Percentiles rank a stretch among this genome's conserved stretches.
phyloP scores from a whole-genome alignment of 768 basidiomycete genomes.

The Mrakia blollopis region DNA sequence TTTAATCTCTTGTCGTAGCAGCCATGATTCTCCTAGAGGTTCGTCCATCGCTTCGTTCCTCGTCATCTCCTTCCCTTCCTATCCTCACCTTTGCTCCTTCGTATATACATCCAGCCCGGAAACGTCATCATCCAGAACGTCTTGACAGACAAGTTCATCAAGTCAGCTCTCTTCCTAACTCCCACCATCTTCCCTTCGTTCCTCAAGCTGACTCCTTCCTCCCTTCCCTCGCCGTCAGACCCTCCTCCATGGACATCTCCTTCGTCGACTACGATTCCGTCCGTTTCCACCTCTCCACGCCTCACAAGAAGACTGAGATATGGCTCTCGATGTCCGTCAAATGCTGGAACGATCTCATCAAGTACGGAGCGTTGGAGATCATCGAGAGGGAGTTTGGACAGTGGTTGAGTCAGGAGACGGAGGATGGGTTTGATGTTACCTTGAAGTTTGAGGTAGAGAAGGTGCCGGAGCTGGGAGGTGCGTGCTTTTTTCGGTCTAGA shows the following conservation, averaged over 20 bases:
- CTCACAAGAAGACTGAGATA: conserved; percentile 61
- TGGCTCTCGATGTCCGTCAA: conserved; percentile 93
- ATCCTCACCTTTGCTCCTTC: conserved; percentile 26
- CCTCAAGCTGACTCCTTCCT: not conserved
- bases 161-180: conserved; percentile 53
- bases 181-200: not conserved
- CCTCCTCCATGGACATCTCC: conserved; percentile 82
- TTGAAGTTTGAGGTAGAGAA: conserved; percentile 82
- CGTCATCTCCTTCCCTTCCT: not conserved
- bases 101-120: conserved; percentile 53
- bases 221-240: conserved; percentile 52
- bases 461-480: conserved; percentile 73
- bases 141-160: conserved; percentile 74
- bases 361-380: conserved; percentile 76
- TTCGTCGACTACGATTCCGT: conserved; percentile 99
- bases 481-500: conserved; percentile 35
- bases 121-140: conserved; percentile 91
- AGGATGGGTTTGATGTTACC: conserved; percentile 84
- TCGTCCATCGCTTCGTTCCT: conserved; percentile 31
- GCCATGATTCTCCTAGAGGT: conserved; percentile 84
- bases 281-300: conserved; percentile 85
- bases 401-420: conserved; percentile 50
- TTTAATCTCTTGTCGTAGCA: not conserved
- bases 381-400: conserved; percentile 77
- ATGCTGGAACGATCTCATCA: conserved; percentile 90